These are phyloP conservation scores for Cryptococcus maquisensis DNA, from an alignment of 1,284 basidiomycete species.

Conservation along the genomic window DNA sequence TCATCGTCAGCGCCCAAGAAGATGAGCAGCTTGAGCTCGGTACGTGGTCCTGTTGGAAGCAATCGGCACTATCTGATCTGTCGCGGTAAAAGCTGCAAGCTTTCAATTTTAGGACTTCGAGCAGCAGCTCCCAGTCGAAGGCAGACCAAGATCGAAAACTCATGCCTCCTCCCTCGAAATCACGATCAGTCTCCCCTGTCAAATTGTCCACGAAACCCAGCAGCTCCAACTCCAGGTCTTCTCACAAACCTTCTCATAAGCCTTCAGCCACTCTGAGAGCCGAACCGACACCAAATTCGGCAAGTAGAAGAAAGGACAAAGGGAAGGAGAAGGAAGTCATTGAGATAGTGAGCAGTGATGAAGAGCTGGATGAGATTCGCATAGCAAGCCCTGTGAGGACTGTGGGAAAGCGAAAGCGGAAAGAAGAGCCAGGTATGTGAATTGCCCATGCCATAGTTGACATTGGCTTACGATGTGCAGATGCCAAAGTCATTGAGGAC, in stretches of 20 bases:
- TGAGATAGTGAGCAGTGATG: constrained; percentile 28
- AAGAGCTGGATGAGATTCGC: constrained; percentile 9
- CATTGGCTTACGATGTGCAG: neutral
- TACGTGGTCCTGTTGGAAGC: constrained; percentile 7
- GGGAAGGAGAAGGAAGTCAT: constrained; percentile 41
- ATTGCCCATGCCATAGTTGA: neutral
- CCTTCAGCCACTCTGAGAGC: neutral
- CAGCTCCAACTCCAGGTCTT: neutral
- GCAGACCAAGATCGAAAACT: constrained; percentile 15
- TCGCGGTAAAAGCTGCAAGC: constrained; percentile 29
- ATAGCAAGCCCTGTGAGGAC: neutral
- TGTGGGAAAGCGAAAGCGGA: neutral
- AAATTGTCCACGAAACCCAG: neutral
- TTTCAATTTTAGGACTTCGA: constrained; percentile 24
- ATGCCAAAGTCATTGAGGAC: neutral
- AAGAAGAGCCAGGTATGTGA: neutral
- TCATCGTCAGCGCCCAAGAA: constrained; percentile 18
- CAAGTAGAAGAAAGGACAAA: constrained; percentile 51
- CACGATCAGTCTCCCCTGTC: neutral
- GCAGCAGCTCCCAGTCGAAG: constrained; percentile 3
- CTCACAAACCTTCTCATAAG: neutral
- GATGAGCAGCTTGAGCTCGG: constrained; percentile 35
- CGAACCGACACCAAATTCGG: too few relatives aligned
- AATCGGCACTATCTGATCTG: neutral
- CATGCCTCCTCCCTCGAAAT: constrained; percentile 31